These are phyloP conservation scores for Curvularia sp. DNA, from an alignment of 2,329 filamentous ascomycete genomes.

Conservation along the genomic window DNA sequence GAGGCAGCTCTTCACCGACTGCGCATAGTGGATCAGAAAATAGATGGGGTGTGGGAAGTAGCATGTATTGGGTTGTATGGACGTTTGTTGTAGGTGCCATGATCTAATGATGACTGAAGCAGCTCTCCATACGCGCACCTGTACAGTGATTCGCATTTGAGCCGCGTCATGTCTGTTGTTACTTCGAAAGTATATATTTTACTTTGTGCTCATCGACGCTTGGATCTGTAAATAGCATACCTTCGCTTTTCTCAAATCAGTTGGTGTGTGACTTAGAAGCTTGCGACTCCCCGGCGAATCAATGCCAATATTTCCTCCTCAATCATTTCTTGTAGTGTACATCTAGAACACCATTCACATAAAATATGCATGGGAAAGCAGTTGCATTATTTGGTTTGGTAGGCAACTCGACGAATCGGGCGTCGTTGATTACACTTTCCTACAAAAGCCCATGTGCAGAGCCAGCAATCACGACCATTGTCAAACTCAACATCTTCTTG, in stretches of 20 bases:
- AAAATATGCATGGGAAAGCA: too few species aligned
- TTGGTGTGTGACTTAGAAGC: background rate
- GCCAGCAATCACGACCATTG: background rate
- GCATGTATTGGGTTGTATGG: constrained; percentile 17
- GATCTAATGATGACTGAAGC: background rate
- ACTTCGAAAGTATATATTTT: background rate
- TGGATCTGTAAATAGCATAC: background rate
- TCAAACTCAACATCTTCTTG: background rate
- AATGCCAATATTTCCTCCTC: too few species aligned
- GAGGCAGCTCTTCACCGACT: constrained; percentile 16
- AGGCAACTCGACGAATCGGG: background rate
- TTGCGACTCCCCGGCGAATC: background rate
- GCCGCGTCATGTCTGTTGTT: background rate
- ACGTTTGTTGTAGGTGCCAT: constrained; percentile 16
- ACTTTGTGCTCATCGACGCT: background rate
- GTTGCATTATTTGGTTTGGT: background rate
- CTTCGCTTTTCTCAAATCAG: background rate
- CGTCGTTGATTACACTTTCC: background rate
- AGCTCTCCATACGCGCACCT: background rate
- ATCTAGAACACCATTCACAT: too few species aligned
- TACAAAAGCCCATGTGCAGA: background rate
- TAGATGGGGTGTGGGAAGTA: constrained; percentile 7
- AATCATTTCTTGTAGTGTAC: too few species aligned
- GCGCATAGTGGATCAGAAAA: constrained; percentile 3
- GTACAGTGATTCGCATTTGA: background rate